Evolutionary conservation across 306 rosid genomes (phyloP), one percentile per base, ranked within the genome.

Genomic region (Cucumis sativus): DNA sequence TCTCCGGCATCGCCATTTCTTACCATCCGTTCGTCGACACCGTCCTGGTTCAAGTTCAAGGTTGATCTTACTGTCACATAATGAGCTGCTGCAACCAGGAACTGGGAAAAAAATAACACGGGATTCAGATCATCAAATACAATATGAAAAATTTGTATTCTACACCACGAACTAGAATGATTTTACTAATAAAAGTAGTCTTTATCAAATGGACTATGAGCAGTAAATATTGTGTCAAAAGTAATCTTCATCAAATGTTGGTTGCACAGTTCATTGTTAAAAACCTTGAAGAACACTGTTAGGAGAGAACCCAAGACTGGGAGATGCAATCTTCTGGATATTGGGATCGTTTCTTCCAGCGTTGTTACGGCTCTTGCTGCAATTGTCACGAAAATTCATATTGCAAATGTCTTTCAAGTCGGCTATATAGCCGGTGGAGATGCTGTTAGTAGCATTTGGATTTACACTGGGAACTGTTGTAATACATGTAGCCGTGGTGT

Each of bases 11-110:
- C 91, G 84, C 98, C 98, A 93, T 78, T 88, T 93, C 86, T 89
- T 93, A 33, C 97, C 98, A 3, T 93, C 97, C 12, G 97, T 93
- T 87, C 98, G 86, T 74, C 97, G 85, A 52, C 98, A 93, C 83
- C 97, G 76, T 58, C 84, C 87, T 0, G 85, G 82, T 85, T 91
- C 91, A 73, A 76, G 79, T 30, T 93, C 93, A 3, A 40, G 43
- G 43, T 65, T 81, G 76, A 74, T 87, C 75, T 64, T 21, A 33
- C 80, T 51, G 20, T 74, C 80, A 60, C 77, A 57, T 71, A 39
- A 77, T 58, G 90, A 72, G 68, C 74, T 77, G 54, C 81, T 84
- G 82, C 86, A 65, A 69, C 86, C 84, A 68, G 82, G 80, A 76
- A 84, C 93, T 88, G 88, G 55, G 55, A 16, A 17, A 5, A 39